A percentile compares a stretch with the other conserved stretches of the same genome.
Conservation (phyloP, 805 yeast species). For the Yarrowia yakushimensis region DNA sequence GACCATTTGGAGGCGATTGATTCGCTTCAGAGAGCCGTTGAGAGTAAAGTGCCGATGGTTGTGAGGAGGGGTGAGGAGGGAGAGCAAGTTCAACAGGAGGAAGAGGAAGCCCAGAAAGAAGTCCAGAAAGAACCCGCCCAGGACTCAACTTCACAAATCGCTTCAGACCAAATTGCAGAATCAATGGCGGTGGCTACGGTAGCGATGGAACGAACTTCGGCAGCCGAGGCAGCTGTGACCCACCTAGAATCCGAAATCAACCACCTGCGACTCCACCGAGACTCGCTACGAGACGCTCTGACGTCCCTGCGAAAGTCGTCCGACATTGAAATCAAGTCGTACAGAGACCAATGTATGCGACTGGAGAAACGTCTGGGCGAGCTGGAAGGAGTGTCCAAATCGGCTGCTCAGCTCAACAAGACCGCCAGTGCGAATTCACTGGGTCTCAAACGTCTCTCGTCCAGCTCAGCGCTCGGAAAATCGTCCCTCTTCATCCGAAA, state of each 20-base stretch:
- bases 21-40: background rate
- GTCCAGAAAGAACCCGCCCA: too few species aligned
- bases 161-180: background rate
- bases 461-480: background rate
- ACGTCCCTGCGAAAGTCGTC: conserved; percentile 19
- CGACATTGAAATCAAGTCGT: conserved; percentile 19
- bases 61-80: background rate
- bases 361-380: conserved; percentile 8
- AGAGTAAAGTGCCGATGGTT: background rate
- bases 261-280: conserved; percentile 9
- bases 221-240: background rate
- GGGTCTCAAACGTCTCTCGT: conserved; percentile 3
- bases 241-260: background rate
- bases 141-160: too few species aligned
- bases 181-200: background rate
- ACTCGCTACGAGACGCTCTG: conserved; percentile 20
- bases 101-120: background rate
- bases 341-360: conserved; percentile 10
- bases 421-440: background rate
- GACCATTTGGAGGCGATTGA: background rate
- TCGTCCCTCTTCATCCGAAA: conserved; percentile 17
- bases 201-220: background rate
- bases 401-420: background rate
- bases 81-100: background rate
- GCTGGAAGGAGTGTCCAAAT: background rate